phyloP scores from a whole-genome alignment of 441 rosid species.

The Lepidium campestre region DNA sequence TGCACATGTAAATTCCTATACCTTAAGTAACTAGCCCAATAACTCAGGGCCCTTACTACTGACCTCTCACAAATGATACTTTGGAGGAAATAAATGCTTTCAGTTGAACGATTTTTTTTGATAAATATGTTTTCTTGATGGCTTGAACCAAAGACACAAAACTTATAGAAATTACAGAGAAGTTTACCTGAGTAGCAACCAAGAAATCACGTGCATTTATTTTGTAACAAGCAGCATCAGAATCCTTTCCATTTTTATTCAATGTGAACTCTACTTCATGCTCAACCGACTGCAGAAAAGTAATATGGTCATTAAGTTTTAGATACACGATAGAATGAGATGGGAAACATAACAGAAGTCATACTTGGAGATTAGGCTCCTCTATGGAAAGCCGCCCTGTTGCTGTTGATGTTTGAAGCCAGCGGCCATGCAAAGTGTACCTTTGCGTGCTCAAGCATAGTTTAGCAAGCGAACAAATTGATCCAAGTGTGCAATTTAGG shows the following conservation, averaged over 20 bases:
- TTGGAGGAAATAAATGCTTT: background rate
- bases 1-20: background rate
- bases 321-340: conserved; percentile 6
- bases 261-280: conserved; percentile 69
- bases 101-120: conserved; percentile 3
- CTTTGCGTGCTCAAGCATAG: conserved; percentile 64
- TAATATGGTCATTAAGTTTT: conserved; percentile 7
- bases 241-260: conserved; percentile 38
- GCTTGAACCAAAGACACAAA: conserved; percentile 13
- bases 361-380: conserved; percentile 98
- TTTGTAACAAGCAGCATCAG: conserved; percentile 35
- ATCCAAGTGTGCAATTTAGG: conserved; percentile 80
- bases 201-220: conserved; percentile 89
- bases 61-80: background rate
- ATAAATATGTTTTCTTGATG: conserved; percentile 4
- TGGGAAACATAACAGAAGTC: conserved; percentile 8
- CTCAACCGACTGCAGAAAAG: conserved; percentile 83
- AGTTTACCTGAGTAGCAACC: conserved; percentile 86
- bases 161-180: background rate
- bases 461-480: conserved; percentile 82
- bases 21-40: background rate
- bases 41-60: background rate
- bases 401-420: conserved; percentile 98
- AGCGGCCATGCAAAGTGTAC: conserved; percentile 79
- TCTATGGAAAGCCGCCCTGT: conserved; percentile 93